Evolutionary conservation across 1,284 basidiomycete genomes (phyloP).

Genomic region (Apiotrichum veenhuisii): DNA sequence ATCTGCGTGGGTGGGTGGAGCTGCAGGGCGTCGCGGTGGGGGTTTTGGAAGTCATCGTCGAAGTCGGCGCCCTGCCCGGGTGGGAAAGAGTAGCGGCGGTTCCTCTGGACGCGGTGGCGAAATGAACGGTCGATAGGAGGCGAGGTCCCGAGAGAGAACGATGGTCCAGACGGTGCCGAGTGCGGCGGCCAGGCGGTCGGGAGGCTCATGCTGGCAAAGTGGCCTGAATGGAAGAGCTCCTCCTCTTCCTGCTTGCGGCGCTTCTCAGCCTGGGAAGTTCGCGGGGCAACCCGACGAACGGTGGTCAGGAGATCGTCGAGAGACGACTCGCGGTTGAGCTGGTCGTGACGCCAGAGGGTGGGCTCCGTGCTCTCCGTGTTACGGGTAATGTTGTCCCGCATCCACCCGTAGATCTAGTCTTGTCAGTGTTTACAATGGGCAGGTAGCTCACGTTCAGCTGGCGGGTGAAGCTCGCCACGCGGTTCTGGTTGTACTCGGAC

Average conservation of each 20-base stretch:
- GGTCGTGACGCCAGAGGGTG: not conserved
- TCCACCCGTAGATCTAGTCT: slow-evolving; percentile 2
- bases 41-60: not conserved
- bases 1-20: not conserved
- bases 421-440: not conserved
- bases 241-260: not conserved
- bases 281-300: not conserved
- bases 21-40: not conserved
- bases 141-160: not conserved
- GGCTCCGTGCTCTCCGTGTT: slow-evolving; percentile 2
- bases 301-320: slow-evolving; percentile 1
- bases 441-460: not conserved
- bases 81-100: not conserved
- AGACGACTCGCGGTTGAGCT: not conserved
- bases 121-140: not conserved
- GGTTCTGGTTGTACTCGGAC: slow-evolving; percentile 3
- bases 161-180: not conserved
- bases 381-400: slow-evolving; percentile 2
- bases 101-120: not conserved
- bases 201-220: not conserved
- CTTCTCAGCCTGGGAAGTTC: slow-evolving; percentile 1
- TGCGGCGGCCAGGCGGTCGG: not conserved
- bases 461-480: slow-evolving; percentile 1
- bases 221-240: not conserved
- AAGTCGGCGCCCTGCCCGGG: not conserved